A percentile compares a stretch with the other conserved stretches of the same genome.
These are phyloP conservation scores for Ilyonectria robusta DNA, from an alignment of 2,329 filamentous ascomycete genomes.

Conservation along the genomic window DNA sequence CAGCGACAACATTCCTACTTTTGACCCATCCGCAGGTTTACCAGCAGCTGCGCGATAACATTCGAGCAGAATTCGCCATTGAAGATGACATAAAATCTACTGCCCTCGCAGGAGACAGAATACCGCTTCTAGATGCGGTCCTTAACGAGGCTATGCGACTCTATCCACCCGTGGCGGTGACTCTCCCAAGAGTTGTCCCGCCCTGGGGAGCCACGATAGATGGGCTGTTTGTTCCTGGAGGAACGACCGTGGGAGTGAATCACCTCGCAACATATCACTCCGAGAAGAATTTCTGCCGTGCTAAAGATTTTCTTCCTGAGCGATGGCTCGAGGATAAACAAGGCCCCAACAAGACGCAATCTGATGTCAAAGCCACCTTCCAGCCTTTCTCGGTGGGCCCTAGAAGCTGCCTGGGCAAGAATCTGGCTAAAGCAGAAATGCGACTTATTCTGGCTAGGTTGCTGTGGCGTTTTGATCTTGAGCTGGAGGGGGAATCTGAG, in stretches of 20 bases:
- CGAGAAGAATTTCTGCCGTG: conserved; percentile 24
- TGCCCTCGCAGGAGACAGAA: conserved; percentile 12
- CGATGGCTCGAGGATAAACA: conserved; percentile 27
- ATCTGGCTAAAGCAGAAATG: conserved; percentile 39
- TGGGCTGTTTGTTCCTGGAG: conserved; percentile 33
- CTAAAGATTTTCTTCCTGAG: conserved; percentile 31
- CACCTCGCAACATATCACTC: conserved; percentile 35
- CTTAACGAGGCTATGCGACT: conserved; percentile 37
- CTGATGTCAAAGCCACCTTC: conserved; percentile 29
- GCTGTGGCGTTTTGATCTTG: conserved; percentile 40
- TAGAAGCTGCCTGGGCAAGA: conserved; percentile 38
- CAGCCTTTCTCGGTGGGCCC: conserved; percentile 39
- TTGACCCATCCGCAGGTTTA: conserved; percentile 24
- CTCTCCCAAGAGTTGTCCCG: conserved; percentile 34
- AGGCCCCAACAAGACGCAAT: not conserved
- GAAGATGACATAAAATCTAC: conserved; percentile 27
- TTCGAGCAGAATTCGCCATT: conserved; percentile 19
- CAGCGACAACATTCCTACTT: conserved; percentile 29
- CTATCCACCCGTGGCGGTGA: conserved; percentile 39
- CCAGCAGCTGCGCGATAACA: conserved; percentile 2
- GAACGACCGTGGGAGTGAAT: conserved; percentile 36
- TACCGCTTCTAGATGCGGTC: conserved; percentile 35
- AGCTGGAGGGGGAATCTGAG: conserved; percentile 24
- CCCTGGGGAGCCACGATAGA: conserved; percentile 30
- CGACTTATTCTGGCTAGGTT: conserved; percentile 34